Conservation (phyloP, 2,329 filamentous ascomycete genomes). For the Colletotrichum neosansevieriae region DNA sequence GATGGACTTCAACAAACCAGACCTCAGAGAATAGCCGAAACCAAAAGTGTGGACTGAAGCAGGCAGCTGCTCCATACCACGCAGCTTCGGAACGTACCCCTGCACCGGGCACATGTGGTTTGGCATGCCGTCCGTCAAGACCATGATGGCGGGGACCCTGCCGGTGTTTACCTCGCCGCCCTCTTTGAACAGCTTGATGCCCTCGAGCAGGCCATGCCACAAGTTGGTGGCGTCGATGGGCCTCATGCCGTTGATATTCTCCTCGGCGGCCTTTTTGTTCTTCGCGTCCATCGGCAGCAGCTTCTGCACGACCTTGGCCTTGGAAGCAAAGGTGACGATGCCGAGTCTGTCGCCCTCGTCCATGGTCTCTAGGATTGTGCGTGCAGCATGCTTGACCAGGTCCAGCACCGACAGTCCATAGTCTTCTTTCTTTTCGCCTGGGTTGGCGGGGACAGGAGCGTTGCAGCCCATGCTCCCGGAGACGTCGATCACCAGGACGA, state of each 20-base stretch:
- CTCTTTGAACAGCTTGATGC: conserved; percentile 60
- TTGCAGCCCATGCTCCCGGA: conserved; percentile 66
- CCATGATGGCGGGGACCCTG: conserved; percentile 63
- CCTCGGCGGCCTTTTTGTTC: conserved; percentile 58
- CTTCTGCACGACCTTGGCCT: conserved; percentile 57
- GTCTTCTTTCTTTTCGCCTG: conserved; percentile 56
- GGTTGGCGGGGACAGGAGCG: conserved; percentile 58
- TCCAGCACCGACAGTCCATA: conserved; percentile 68
- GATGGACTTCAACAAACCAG: conserved; percentile 70
- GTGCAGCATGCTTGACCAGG: conserved; percentile 69
- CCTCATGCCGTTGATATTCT: conserved; percentile 57
- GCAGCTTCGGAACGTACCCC: conserved; percentile 68
- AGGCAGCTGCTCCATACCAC: conserved; percentile 53
- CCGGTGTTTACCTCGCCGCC: conserved; percentile 44
- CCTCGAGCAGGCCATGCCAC: conserved; percentile 68
- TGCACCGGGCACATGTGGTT: conserved; percentile 65
- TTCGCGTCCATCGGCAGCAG: conserved; percentile 60
- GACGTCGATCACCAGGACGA: conserved; percentile 72
- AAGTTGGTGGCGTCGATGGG: conserved; percentile 62
- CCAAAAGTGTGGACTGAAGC: conserved; percentile 66
- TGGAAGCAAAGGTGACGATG: conserved; percentile 66
- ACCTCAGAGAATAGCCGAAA: conserved; percentile 62
- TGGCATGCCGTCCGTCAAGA: conserved; percentile 67
- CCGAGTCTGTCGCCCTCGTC: conserved; percentile 66
- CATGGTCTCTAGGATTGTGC: conserved; percentile 69